These are phyloP conservation scores for Moesziomyces aphidis DNA, from an alignment of 1,284 basidiomycete genomes.

Conservation along the genomic window DNA sequence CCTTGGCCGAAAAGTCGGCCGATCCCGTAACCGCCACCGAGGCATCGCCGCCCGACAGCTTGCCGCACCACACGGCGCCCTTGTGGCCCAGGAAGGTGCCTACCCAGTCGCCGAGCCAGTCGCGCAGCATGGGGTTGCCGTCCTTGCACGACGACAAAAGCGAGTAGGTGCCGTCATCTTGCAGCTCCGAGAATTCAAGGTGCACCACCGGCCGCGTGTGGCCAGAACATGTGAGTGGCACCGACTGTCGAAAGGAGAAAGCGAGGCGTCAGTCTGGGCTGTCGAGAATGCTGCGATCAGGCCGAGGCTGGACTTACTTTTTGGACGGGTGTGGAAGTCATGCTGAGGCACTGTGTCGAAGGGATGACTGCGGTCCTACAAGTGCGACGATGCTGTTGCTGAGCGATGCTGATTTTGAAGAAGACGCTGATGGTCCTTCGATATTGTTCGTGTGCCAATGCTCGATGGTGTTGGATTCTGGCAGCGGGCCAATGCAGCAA, in stretches of 20 bases:
- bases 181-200: constrained; percentile 86
- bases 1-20: constrained; percentile 97
- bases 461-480: too few species aligned
- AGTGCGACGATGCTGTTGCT: too few species aligned
- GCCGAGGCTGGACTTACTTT: constrained; percentile 12
- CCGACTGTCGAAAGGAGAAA: constrained; percentile 38
- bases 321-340: constrained; percentile 38
- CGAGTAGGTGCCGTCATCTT: constrained; percentile 71
- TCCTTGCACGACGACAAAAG: constrained; percentile 67
- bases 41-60: constrained; percentile 78
- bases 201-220: constrained; percentile 86
- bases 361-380: not conserved
- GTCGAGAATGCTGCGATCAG: not conserved
- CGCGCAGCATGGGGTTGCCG: constrained; percentile 65
- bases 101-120: constrained; percentile 89
- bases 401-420: too few species aligned
- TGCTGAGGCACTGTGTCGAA: not conserved
- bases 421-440: too few species aligned
- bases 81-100: constrained; percentile 98
- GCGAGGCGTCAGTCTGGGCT: not conserved
- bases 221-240: constrained; percentile 71
- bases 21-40: constrained; percentile 89
- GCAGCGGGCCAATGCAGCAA: too few species aligned
- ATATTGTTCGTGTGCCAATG: too few species aligned
- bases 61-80: constrained; percentile 97